Percentiles rank a stretch among this genome's conserved stretches.
phyloP scores from a whole-genome alignment of 2,329 filamentous ascomycete species.

The Microcyclosporella mali region DNA sequence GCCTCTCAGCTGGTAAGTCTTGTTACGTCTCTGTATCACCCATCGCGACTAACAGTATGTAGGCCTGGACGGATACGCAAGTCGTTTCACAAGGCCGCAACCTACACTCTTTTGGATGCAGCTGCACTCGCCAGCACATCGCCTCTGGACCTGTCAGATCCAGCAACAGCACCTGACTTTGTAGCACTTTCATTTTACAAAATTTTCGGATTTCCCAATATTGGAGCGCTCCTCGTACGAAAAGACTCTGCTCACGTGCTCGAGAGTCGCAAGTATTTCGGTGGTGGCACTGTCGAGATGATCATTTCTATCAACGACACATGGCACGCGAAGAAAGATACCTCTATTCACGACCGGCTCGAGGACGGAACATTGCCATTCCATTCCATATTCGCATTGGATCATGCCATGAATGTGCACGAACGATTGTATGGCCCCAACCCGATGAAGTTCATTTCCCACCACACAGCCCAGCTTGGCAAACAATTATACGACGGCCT shows the following conservation, averaged over 20 bases:
- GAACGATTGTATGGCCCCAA: constrained; percentile 50
- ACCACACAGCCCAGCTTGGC: constrained; percentile 52
- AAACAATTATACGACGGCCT: constrained; percentile 47
- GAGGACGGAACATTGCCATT: constrained; percentile 64
- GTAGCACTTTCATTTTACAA: constrained; percentile 59
- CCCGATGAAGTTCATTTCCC: constrained; percentile 54
- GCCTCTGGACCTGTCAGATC: constrained; percentile 50
- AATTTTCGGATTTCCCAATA: constrained; percentile 60
- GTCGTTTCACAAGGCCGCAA: constrained; percentile 29
- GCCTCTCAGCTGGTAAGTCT: constrained; percentile 29
- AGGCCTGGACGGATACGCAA: constrained; percentile 31
- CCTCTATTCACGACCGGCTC: constrained; percentile 53
- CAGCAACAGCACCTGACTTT: constrained; percentile 53
- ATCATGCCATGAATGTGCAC: constrained; percentile 54
- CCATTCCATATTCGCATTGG: constrained; percentile 58
- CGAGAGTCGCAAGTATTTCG: constrained; percentile 56
- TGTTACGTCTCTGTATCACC: neutral
- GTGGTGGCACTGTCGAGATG: constrained; percentile 61
- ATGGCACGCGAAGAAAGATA: constrained; percentile 51
- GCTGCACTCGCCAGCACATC: constrained; percentile 60
- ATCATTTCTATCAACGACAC: constrained; percentile 47
- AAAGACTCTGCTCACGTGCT: constrained; percentile 51
- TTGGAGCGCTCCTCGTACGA: constrained; percentile 55
- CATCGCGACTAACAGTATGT: constrained; percentile 18
- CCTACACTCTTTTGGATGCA: constrained; percentile 54